Evolutionary conservation across 352 stramenopile genomes (phyloP).

Genomic region (Globisporangium apiculatum): DNA sequence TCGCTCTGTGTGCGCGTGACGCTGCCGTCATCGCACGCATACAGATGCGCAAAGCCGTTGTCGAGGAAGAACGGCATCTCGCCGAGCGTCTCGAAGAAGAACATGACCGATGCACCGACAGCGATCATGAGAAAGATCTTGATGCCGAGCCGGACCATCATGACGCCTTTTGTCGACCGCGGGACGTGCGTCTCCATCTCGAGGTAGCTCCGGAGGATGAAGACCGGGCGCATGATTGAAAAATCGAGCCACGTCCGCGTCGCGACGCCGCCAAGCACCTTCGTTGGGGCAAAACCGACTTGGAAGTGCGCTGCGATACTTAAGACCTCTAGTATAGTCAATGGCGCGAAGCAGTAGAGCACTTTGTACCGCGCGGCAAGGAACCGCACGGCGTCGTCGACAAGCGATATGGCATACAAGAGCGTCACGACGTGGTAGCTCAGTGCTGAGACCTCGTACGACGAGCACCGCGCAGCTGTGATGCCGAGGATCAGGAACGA

Average conservation of each 20-base stretch:
- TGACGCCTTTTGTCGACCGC: slow-evolving; percentile 62
- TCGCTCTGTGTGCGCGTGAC: slow-evolving; percentile 42
- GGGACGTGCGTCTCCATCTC: slow-evolving; percentile 81
- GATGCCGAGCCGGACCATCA: slow-evolving; percentile 73
- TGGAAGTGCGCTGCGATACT: slow-evolving; percentile 68
- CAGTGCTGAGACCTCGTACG: slow-evolving; percentile 58
- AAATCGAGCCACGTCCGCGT: slow-evolving; percentile 82
- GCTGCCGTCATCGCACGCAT: slow-evolving; percentile 53
- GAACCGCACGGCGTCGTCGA: slow-evolving; percentile 72
- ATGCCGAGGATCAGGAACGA: slow-evolving; percentile 65
- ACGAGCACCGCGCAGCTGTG: slow-evolving; percentile 62
- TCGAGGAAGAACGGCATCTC: slow-evolving; percentile 71
- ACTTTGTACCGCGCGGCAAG: slow-evolving; percentile 76
- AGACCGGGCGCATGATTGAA: slow-evolving; percentile 76
- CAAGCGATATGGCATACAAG: slow-evolving; percentile 52
- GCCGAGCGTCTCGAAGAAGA: slow-evolving; percentile 84
- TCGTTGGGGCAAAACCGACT: slow-evolving; percentile 67
- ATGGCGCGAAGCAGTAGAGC: slow-evolving; percentile 63
- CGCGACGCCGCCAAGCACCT: slow-evolving; percentile 39
- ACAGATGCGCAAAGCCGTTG: slow-evolving; percentile 81
- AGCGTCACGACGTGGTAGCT: slow-evolving; percentile 60
- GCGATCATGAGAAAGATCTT: slow-evolving; percentile 82
- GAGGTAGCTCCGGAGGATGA: slow-evolving; percentile 76
- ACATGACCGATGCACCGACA: slow-evolving; percentile 74
- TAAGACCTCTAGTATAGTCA: slow-evolving; percentile 70